These are phyloP conservation scores for Candida morakotiae DNA, from an alignment of 805 yeast genomes.

Conservation along the genomic window DNA sequence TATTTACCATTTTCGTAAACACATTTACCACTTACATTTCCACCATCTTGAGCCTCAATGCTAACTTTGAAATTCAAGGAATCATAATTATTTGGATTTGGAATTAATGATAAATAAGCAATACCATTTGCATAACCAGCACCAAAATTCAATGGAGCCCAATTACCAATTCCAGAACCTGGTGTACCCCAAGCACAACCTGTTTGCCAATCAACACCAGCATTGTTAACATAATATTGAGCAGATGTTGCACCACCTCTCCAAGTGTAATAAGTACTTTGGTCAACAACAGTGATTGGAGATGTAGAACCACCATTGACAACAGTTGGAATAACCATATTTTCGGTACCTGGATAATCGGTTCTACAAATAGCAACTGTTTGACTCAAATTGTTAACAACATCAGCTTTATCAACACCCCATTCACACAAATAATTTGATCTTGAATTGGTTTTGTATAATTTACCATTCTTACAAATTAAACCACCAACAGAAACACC, in stretches of 20 bases:
- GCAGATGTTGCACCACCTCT: conserved; percentile 60
- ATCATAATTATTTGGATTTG: conserved; percentile 65
- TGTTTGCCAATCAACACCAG: conserved; percentile 62
- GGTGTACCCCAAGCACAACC: conserved; percentile 71
- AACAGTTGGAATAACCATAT: conserved; percentile 71
- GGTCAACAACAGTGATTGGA: conserved; percentile 58
- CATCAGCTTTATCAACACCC: conserved; percentile 55
- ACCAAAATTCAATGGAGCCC: conserved; percentile 78
- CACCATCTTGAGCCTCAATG: conserved; percentile 46
- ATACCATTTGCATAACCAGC: conserved; percentile 63
- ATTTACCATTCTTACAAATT: conserved; percentile 55
- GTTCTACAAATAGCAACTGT: conserved; percentile 70
- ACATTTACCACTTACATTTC: conserved; percentile 68
- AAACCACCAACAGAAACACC: conserved; percentile 76
- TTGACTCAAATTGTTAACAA: conserved; percentile 45
- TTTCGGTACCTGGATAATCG: conserved; percentile 80
- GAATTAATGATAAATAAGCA: conserved; percentile 68
- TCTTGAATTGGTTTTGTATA: conserved; percentile 56
- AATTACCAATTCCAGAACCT: conserved; percentile 64
- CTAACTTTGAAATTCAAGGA: conserved; percentile 40
- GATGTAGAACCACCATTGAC: conserved; percentile 48
- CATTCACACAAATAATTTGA: conserved; percentile 58
- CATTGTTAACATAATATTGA: conserved; percentile 73
- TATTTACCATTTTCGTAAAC: conserved; percentile 72
- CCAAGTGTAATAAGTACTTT: conserved; percentile 58